These are phyloP conservation scores for Penicillium verhagenii DNA, from an alignment of 495 filamentous ascomycete species.

Conservation along the genomic window DNA sequence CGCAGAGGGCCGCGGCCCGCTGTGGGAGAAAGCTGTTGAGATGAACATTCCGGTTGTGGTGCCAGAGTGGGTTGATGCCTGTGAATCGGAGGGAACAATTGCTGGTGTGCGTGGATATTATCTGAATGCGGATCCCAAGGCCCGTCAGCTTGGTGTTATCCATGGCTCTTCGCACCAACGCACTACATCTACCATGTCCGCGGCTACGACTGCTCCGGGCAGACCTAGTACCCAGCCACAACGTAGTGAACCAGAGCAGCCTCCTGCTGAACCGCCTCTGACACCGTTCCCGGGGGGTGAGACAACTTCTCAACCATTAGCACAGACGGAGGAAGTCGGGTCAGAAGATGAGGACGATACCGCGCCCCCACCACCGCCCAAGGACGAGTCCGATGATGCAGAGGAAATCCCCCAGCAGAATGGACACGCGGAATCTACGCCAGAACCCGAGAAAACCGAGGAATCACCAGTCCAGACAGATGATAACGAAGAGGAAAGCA, in stretches of 20 bases:
- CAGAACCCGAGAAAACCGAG: slow-evolving; percentile 7
- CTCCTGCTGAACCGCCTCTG: slow-evolving; percentile 34
- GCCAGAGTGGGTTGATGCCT: slow-evolving; percentile 95
- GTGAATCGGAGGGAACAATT: slow-evolving; percentile 89
- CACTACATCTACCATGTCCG: slow-evolving; percentile 36
- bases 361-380: slow-evolving; percentile 37
- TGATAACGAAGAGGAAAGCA: slow-evolving; percentile 9
- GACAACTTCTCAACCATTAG: slow-evolving; percentile 33
- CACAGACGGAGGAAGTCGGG: slow-evolving; percentile 29
- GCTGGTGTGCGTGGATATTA: slow-evolving; percentile 95
- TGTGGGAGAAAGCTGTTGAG: slow-evolving; percentile 94
- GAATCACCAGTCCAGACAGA: slow-evolving; percentile 11
- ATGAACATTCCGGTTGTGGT: slow-evolving; percentile 99
- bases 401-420: slow-evolving; percentile 20
- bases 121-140: slow-evolving; percentile 77
- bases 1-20: slow-evolving; percentile 83
- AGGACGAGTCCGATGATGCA: slow-evolving; percentile 29
- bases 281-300: slow-evolving; percentile 45
- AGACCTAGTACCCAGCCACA: slow-evolving; percentile 26
- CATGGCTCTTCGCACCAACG: slow-evolving; percentile 42
- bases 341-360: slow-evolving; percentile 30
- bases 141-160: slow-evolving; percentile 55
- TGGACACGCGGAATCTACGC: slow-evolving; percentile 13
- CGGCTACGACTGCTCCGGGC: slow-evolving; percentile 23
- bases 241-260: slow-evolving; percentile 19